phyloP scores from a whole-genome alignment of 768 basidiomycete species.

The Aureoboletus auriporus region DNA sequence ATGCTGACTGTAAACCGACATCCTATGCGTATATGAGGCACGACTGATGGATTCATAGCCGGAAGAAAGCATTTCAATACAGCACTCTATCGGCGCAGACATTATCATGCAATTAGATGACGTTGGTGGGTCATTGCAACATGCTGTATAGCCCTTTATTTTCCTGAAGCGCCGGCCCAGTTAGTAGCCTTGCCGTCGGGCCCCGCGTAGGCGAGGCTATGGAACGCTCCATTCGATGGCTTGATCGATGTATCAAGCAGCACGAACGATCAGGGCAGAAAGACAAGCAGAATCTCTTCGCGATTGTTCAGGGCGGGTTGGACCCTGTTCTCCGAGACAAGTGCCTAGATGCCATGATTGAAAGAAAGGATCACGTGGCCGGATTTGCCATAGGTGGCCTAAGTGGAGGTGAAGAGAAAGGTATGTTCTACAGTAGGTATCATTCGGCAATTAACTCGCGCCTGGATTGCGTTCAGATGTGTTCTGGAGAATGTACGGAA shows the following conservation, averaged over 20 bases:
- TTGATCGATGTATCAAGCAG: conserved; percentile 79
- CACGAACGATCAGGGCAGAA: conserved; percentile 67
- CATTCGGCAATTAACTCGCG: conserved; percentile 4
- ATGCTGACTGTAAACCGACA: conserved; percentile 68
- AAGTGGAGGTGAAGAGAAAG: conserved; percentile 91
- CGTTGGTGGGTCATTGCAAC: conserved; percentile 54
- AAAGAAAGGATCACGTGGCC: conserved; percentile 69
- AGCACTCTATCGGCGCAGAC: conserved; percentile 87
- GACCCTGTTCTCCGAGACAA: conserved; percentile 65
- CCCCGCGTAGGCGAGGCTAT: conserved; percentile 85
- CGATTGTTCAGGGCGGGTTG: conserved; percentile 88
- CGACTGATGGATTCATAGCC: conserved; percentile 45
- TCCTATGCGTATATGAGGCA: background rate
- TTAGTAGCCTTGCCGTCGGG: conserved; percentile 76
- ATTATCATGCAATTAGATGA: conserved; percentile 96
- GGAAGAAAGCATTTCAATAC: conserved; percentile 87
- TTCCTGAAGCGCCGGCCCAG: conserved; percentile 33
- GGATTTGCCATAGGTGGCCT: conserved; percentile 91
- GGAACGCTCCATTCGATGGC: conserved; percentile 85
- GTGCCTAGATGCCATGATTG: conserved; percentile 80
- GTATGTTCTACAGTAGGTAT: conserved; percentile 31
- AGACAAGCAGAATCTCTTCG: conserved; percentile 78
- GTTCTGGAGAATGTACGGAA: conserved; percentile 78
- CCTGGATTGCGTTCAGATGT: conserved; percentile 44
- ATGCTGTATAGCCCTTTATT: background rate